phyloP scores from a whole-genome alignment of 108 stramenopile genomes.

The Fistulifera solaris region DNA sequence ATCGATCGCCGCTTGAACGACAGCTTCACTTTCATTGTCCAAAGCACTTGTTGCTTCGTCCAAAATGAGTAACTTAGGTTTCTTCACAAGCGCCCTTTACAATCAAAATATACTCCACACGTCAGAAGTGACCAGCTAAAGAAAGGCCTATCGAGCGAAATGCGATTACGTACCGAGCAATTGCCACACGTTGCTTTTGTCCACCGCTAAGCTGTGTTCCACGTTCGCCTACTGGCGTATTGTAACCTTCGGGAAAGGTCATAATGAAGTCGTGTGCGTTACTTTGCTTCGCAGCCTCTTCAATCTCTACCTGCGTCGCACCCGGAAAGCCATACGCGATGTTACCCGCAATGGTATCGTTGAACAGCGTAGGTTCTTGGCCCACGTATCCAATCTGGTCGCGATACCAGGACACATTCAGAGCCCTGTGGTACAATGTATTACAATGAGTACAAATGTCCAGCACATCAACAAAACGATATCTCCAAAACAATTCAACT shows the following conservation, averaged over 20 bases:
- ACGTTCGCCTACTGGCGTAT: conserved; percentile 44
- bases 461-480: too few species aligned
- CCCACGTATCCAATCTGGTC: conserved; percentile 81
- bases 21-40: conserved; percentile 70
- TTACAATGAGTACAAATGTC: too few species aligned
- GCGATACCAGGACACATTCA: conserved; percentile 75
- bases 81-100: conserved; percentile 72
- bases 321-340: conserved; percentile 66
- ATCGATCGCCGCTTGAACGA: conserved; percentile 84
- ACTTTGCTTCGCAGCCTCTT: conserved; percentile 74
- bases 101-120: too few species aligned
- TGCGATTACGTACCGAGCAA: conserved; percentile 32
- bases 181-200: conserved; percentile 74
- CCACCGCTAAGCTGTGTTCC: conserved; percentile 17
- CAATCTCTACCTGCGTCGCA: conserved; percentile 51
- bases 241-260: conserved; percentile 40
- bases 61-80: conserved; percentile 75
- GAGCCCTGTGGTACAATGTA: background rate
- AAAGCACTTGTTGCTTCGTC: conserved; percentile 83
- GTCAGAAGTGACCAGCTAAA: too few species aligned
- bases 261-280: conserved; percentile 87
- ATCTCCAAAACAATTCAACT: too few species aligned
- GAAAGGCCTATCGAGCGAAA: too few species aligned
- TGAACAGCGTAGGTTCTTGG: conserved; percentile 92
- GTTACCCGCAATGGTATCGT: conserved; percentile 81